Evolutionary conservation across 208 protist species (phyloP).

Genomic region (Herpetomonas tarakana): DNA sequence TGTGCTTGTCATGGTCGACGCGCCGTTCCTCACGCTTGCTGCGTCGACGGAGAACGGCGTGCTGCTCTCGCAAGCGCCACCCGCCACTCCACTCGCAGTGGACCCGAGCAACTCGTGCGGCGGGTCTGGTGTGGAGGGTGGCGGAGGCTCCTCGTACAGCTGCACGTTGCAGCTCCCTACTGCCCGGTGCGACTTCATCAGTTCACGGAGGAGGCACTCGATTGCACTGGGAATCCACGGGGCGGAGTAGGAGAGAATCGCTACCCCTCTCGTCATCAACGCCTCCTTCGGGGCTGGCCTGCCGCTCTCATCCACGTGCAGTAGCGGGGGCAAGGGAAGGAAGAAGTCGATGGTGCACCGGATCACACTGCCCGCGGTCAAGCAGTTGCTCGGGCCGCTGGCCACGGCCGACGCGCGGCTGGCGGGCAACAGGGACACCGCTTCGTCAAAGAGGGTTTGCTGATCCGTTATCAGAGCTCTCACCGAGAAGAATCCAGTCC

Average conservation of each 20-base stretch:
- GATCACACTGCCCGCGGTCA: conserved; percentile 6
- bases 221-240: conserved; percentile 47
- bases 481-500: conserved; percentile 46
- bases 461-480: conserved; percentile 43
- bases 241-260: conserved; percentile 66
- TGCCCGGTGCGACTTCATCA: conserved; percentile 13
- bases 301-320: conserved; percentile 57
- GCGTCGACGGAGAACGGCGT: neutral
- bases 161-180: conserved; percentile 27
- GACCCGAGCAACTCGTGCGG: neutral
- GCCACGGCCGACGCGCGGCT: conserved; percentile 6
- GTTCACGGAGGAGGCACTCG: conserved; percentile 33
- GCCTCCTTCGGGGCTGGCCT: conserved; percentile 12
- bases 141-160: conserved; percentile 19
- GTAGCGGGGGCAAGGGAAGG: conserved; percentile 36
- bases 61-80: neutral
- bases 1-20: too few species aligned
- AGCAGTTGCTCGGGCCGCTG: neutral
- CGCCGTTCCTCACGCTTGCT: neutral
- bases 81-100: neutral
- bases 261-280: conserved; percentile 63
- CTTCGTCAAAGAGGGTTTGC: conserved; percentile 38
- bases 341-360: conserved; percentile 65
- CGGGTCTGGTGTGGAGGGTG: neutral
- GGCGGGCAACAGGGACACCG: conserved; percentile 27